A percentile compares a stretch with the other conserved stretches of the same genome.
These are phyloP conservation scores for Globisporangium lucens DNA, from an alignment of 352 stramenopile genomes.

Conservation along the genomic window DNA sequence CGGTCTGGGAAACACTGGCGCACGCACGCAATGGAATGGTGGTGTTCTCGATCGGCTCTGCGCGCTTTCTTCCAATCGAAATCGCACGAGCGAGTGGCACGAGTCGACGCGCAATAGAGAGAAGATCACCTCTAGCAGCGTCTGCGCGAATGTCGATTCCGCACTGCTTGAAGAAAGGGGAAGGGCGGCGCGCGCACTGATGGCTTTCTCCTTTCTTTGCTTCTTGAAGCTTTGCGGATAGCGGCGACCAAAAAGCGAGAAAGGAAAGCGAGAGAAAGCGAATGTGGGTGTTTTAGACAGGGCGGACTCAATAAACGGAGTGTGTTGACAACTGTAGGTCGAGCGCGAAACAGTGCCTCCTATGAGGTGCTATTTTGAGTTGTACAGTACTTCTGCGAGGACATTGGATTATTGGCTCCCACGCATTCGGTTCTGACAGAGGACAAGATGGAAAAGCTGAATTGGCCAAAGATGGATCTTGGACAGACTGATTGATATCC, in stretches of 20 bases:
- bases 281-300: neutral
- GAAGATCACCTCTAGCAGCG: too few species aligned
- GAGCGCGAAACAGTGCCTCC: neutral
- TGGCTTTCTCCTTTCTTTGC: constrained; percentile 5
- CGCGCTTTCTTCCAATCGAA: neutral
- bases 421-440: neutral
- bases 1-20: neutral
- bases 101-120: neutral
- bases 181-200: neutral
- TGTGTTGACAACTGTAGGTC: neutral
- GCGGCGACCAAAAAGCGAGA: neutral
- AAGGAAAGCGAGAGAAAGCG: neutral
- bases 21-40: neutral
- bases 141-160: neutral
- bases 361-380: neutral
- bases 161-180: constrained; percentile 6
- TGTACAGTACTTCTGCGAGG: neutral
- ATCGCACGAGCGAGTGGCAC: neutral
- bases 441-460: neutral
- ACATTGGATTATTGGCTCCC: neutral
- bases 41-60: neutral
- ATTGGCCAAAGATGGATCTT: neutral
- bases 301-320: neutral
- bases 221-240: constrained; percentile 11
- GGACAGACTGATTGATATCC: neutral